These are phyloP conservation scores for Amanita fuliginea DNA, from an alignment of 768 basidiomycete genomes.

Conservation along the genomic window DNA sequence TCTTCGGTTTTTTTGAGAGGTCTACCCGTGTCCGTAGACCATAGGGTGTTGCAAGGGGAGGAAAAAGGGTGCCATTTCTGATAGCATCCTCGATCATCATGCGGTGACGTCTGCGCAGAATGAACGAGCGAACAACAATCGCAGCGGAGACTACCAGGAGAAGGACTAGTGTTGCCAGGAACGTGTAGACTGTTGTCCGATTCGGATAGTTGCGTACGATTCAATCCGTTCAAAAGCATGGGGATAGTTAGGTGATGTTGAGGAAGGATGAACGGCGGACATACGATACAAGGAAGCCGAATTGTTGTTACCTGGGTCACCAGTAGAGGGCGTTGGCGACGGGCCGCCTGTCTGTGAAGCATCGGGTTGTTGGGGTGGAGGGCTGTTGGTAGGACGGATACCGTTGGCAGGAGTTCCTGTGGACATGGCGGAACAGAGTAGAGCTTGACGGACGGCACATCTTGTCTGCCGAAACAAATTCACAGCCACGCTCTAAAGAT, in stretches of 20 bases:
- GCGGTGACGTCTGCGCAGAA: slow-evolving; percentile 52
- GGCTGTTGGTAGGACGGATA: no score
- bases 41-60: slow-evolving; percentile 18
- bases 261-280: slow-evolving; percentile 8
- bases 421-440: slow-evolving; percentile 6
- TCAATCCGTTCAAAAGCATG: not conserved
- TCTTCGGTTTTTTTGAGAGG: slow-evolving; percentile 31
- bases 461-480: not conserved
- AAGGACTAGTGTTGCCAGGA: slow-evolving; percentile 56
- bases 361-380: not conserved
- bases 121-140: slow-evolving; percentile 52
- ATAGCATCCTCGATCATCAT: slow-evolving; percentile 53
- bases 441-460: not conserved
- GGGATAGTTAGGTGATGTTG: not conserved
- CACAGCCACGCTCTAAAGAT: not conserved
- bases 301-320: not conserved
- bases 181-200: slow-evolving; percentile 29
- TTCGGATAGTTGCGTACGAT: not conserved
- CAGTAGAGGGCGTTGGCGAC: not conserved
- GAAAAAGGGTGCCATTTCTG: slow-evolving; percentile 49
- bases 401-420: not conserved
- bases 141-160: slow-evolving; percentile 57
- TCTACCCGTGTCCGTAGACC: slow-evolving; percentile 22
- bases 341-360: slow-evolving; percentile 4
- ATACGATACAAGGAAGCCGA: slow-evolving; percentile 23